Conservation (phyloP, 371 early-diverging fungal genomes). For the Conidiobolus coronatus region DNA sequence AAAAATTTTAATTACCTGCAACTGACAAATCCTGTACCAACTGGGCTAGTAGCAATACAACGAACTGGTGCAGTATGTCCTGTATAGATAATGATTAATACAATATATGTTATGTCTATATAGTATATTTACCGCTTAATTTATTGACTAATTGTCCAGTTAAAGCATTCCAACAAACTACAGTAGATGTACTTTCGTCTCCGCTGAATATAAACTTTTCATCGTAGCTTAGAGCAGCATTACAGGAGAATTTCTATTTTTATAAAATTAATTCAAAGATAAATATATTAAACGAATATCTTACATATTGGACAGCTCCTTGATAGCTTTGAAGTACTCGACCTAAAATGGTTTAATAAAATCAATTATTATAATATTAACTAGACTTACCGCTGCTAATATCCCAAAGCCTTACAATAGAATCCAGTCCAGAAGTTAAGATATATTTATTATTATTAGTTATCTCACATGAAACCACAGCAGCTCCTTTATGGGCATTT, state of each 20-base stretch:
- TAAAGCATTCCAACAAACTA: constrained; percentile 38
- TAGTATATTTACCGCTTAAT: constrained; percentile 1
- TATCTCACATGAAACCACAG: constrained; percentile 43
- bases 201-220: neutral
- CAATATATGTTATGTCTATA: neutral
- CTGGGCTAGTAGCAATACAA: constrained; percentile 7
- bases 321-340: neutral
- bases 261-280: constrained; percentile 1
- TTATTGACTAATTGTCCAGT: constrained; percentile 24
- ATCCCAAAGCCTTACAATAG: constrained; percentile 60
- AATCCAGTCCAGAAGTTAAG: constrained; percentile 58
- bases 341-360: neutral
- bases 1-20: constrained; percentile 5
- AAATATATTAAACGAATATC: constrained; percentile 33
- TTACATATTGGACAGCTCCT: constrained; percentile 27
- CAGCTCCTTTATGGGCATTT: constrained; percentile 48
- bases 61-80: constrained; percentile 1
- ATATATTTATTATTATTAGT: constrained; percentile 52
- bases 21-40: constrained; percentile 7
- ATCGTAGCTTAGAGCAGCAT: neutral
- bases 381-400: constrained; percentile 37
- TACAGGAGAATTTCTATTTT: neutral
- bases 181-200: constrained; percentile 8
- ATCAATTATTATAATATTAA: constrained; percentile 5
- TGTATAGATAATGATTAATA: too few relatives aligned